Evolutionary conservation across 768 basidiomycete species (phyloP), one percentile per base, ranked within the genome.

Genomic region (Mycena galericulata): DNA sequence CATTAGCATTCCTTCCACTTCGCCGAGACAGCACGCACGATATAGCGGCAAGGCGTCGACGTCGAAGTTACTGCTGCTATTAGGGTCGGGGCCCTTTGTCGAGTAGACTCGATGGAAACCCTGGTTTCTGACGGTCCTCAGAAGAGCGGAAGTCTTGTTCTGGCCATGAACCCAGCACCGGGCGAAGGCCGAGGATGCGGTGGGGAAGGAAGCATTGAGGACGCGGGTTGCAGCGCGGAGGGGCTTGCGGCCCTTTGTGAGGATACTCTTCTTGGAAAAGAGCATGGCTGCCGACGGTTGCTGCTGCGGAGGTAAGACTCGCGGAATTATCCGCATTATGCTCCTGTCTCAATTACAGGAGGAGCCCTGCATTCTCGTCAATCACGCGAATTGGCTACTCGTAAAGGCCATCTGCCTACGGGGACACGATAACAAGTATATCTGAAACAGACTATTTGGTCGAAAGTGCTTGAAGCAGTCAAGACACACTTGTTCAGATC

Each of bases 181-280:
- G 29, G 84, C 82, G 61, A 88, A 83, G 4, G 82, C 85, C 3
- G 83, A 83, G 49, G 86, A 82, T 6, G 86, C 86, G 12, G 84
- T 77, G 59, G 85, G 76, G 68, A 80, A 82, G 53, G 88, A 83
- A 56, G 84, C 81, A 77, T 86, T 86, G 67, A 87, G 74, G 73
- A 89, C 85, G 77, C 82, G 75, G 57, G 88, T 86, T 10, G 88
- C 89, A n/a, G 84, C 87, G 69, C 86, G 86, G 30, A 90, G 75
- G 34, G 89, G 88, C 73, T 82, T 83, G 72, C 82, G 85, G 66
- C 88, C 85, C 74, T 86, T 87, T 29, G 83, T 83, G 43, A 87
- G 73, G 72, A 86, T 77, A n/a, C 73, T 79, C 70, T 87, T 85
- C 76, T 85, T 86, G 68, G 86, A 87, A 75, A 87, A 84, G 62